Base-by-base conservation (phyloP, 768 basidiomycete genomes). In the Boletales sp. region DNA sequence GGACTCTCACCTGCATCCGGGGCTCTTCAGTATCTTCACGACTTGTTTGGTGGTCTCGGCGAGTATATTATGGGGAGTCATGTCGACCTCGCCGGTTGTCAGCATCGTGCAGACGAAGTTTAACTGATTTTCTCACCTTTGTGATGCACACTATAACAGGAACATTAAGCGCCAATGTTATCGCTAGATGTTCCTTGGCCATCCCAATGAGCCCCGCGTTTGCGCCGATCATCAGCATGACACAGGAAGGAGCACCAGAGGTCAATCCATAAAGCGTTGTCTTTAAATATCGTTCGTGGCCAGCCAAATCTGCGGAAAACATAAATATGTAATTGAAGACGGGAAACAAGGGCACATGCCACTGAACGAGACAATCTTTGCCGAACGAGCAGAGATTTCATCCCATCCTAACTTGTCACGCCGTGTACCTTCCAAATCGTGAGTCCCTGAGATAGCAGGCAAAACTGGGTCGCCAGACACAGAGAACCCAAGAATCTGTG, bases 181-280 rank as follows among this genome's bases (percentile, higher is more conserved):
- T 94, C 1, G 97, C 92, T 11, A 99, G 73, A 68, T 99, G 97
- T 67, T 99, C 97, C 69, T 97, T 93, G 31, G 87, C 90, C 91
- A 93, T 92, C 45, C 90, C 81, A 54, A 92, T 91, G 37, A 92
- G 66, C 8, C 90, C 90, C 2, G 97, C 95, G 65, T 99, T 98
- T 8, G 85, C 94, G 18, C 94, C 97, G 11, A 98, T 90, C 73
- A 95, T 94, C 40, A 99, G 74, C 47, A 97, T 84, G 12, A 90
- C 87, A 64, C 88, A 95, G 50, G 84, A 95, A 47, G 95, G 94
- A 0, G 92, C 87, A 27, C 93, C 92, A 5, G 94, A 95, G 0
- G 94, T 97, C 43, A 99, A 70, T 0, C 97, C 95, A 59, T 95
- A 97, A 43, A 98, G 70, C 5, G 95, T 98, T 0, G 95, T 98